phyloP scores from a whole-genome alignment of 768 basidiomycete genomes.

The Phlebiopsis gigantea region DNA sequence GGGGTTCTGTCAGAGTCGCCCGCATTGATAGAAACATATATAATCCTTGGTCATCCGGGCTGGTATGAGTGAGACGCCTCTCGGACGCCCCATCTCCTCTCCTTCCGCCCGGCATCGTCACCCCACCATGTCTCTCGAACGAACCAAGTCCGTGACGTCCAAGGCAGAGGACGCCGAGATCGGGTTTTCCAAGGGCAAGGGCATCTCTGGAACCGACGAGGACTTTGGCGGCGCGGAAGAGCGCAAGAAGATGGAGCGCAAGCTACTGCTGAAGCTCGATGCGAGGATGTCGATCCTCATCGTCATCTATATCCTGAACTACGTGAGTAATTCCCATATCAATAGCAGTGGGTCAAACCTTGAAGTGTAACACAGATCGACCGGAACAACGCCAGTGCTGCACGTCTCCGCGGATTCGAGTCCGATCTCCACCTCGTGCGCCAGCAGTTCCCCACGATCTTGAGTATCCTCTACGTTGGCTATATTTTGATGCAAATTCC shows the following conservation, averaged over 20 bases:
- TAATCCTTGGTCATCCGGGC: not conserved
- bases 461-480: conserved; percentile 65
- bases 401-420: conserved; percentile 68
- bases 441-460: conserved; percentile 58
- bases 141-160: not conserved
- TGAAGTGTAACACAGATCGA: conserved; percentile 44
- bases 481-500: conserved; percentile 81
- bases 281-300: conserved; percentile 38
- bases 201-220: conserved; percentile 17
- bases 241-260: conserved; percentile 36
- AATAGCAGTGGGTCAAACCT: not conserved
- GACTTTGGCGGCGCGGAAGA: conserved; percentile 34
- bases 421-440: conserved; percentile 58
- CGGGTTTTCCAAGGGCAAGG: conserved; percentile 3
- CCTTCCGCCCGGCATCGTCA: not conserved
- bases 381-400: conserved; percentile 72
- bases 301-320: conserved; percentile 43
- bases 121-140: not conserved
- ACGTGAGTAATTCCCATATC: conserved; percentile 26
- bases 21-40: not conserved
- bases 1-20: not conserved
- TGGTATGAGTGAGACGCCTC: not conserved
- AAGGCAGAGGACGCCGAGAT: conserved; percentile 14
- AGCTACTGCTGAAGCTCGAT: conserved; percentile 39
- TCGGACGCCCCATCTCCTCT: conserved; percentile 1